Percentiles rank a stretch among this genome's conserved stretches.
Conservation (phyloP, 768 basidiomycete species). For the Cyathus striatus region DNA sequence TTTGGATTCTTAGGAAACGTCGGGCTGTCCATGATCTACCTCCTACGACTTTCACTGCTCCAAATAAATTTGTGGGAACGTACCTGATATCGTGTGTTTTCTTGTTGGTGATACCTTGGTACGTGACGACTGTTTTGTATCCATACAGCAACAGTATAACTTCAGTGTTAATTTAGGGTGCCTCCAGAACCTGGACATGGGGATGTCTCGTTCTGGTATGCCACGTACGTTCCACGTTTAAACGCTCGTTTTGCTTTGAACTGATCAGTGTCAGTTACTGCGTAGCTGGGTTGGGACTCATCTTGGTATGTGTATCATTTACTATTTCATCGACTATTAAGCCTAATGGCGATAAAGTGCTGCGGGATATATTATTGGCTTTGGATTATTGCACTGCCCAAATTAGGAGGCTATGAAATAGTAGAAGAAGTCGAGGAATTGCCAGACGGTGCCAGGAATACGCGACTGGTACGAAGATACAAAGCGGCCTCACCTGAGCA, state of each 20-base stretch:
- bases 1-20: conserved; percentile 24
- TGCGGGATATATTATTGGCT: conserved; percentile 31
- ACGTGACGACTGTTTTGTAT: no score
- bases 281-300: conserved; percentile 20
- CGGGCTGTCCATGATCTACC: conserved; percentile 12
- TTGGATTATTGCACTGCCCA: conserved; percentile 41
- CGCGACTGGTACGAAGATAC: conserved; percentile 26
- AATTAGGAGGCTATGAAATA: conserved; percentile 37
- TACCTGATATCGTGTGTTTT: conserved; percentile 23
- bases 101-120: conserved; percentile 28
- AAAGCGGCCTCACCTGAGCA: conserved; percentile 8
- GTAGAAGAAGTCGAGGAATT: conserved; percentile 40
- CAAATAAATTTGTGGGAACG: conserved; percentile 13
- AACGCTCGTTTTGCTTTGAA: background rate
- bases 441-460: conserved; percentile 26
- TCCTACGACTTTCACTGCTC: conserved; percentile 19
- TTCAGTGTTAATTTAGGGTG: conserved; percentile 15
- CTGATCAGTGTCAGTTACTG: conserved; percentile 17
- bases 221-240: conserved; percentile 20
- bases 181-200: conserved; percentile 29
- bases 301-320: conserved; percentile 13
- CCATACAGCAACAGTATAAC: no score
- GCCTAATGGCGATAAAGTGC: conserved; percentile 10
- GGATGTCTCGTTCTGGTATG: conserved; percentile 35
- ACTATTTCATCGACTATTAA: background rate